A percentile compares a stretch with the other conserved stretches of the same genome.
Conservation (phyloP, 768 basidiomycete species). For the Pleurotus sapidus region DNA sequence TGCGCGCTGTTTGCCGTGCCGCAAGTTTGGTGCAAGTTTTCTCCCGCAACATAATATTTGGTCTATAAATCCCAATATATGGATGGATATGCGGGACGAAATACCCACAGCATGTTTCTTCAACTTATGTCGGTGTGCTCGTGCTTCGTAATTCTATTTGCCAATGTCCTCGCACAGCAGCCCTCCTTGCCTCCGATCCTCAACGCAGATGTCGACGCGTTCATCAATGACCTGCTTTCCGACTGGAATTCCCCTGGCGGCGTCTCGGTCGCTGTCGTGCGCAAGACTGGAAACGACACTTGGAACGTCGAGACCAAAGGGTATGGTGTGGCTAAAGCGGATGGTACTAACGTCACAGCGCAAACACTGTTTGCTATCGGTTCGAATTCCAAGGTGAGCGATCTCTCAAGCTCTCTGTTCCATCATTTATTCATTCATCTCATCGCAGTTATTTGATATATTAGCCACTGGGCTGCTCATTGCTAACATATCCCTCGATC, state of each 20-base stretch:
- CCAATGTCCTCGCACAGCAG: too few relatives aligned
- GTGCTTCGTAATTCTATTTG: too few relatives aligned
- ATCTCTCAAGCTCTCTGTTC: too few relatives aligned
- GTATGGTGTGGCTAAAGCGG: conserved; percentile 15
- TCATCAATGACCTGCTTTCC: conserved; percentile 10
- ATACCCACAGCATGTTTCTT: too few relatives aligned
- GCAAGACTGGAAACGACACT: conserved; percentile 11
- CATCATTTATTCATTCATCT: too few relatives aligned
- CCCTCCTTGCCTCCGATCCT: conserved; percentile 5
- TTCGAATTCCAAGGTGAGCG: conserved; percentile 13
- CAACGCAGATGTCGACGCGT: conserved; percentile 15
- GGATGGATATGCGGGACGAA: too few relatives aligned
- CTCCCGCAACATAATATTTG: too few relatives aligned
- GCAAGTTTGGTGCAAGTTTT: too few relatives aligned
- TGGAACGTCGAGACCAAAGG: conserved; percentile 19
- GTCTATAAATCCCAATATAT: too few relatives aligned
- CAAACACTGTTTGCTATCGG: conserved; percentile 17
- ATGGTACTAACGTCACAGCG: conserved; percentile 15
- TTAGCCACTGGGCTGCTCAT: conserved; percentile 22
- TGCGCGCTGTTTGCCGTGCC: too few relatives aligned
- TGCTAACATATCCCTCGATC: conserved; percentile 19
- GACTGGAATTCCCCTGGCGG: conserved; percentile 19
- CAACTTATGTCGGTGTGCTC: too few relatives aligned
- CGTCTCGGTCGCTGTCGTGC: conserved; percentile 15
- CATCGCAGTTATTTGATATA: conserved; percentile 20